Base-by-base conservation (phyloP, 2,329 filamentous ascomycete species). In the Huntiella abstrusa region DNA sequence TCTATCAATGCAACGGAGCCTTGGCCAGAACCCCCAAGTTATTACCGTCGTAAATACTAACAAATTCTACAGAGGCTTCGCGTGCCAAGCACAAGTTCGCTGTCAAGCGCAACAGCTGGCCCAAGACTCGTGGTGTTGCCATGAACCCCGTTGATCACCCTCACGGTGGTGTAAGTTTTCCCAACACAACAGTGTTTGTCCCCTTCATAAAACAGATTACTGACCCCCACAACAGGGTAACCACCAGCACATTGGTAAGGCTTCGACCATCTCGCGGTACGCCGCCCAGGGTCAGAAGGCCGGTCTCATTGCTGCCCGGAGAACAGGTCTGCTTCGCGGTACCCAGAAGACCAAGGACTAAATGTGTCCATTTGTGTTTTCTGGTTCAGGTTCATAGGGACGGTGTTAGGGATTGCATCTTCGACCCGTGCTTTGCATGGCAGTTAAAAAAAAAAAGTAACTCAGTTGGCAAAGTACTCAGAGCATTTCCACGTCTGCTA, bases 101-200 rank as follows among this genome's bases (percentile, higher is more conserved):
- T 60, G 92, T 95, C 74, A 98, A 98, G 86, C 86, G 91, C 67
- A 96, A 98, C 85, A 88, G 80, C 65, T 98, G 91, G 91, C 91
- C 91, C 72, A 95, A 93, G 84, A 98, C 91, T 77, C 88, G 91
- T 91, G 91, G 91, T 95, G 91, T 98, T 81, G 91, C 91, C 71
- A 98, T 98, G 91, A 98, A 98, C 76, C 91, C 91, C 62, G 91
- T 98, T 63, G 91, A 98, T 73, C 91, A 98, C 79, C 83, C 83
- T 69, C 83, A 91, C 80, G 83, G 83, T 83, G 83, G 81, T 84
- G 73, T 74, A 74, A 60, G 71, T 75, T 59, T 49, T 43, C 28
- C 33, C 40, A 36, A 28, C 22, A 28, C 8, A 28, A 28, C 22
- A 28, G 22, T 28, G 22, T 44, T 37, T 35, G 7, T 5, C 7